Conservation (phyloP, 1,139 yeast genomes). For the Spencermartinsiella ligniputridi region DNA sequence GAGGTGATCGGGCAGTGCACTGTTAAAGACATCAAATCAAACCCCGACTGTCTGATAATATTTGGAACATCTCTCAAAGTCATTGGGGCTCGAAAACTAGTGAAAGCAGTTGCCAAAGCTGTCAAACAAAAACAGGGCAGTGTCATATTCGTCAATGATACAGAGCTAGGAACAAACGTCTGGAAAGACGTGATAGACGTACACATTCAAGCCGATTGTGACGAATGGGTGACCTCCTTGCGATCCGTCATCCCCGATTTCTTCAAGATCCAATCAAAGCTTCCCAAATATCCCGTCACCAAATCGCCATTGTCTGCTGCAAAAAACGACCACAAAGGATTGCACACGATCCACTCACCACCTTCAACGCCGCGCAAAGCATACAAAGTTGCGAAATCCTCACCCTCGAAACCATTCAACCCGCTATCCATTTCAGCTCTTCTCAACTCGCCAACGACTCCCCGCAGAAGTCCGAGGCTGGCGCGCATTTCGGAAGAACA, state of each 20-base stretch:
- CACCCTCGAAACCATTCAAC: background rate
- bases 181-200: constrained; percentile 65
- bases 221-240: constrained; percentile 62
- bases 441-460: background rate
- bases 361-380: constrained; percentile 15
- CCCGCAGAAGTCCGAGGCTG: background rate
- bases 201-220: constrained; percentile 78
- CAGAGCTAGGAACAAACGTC: constrained; percentile 29
- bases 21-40: constrained; percentile 47
- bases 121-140: constrained; percentile 57
- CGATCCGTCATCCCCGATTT: constrained; percentile 52
- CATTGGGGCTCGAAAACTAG: constrained; percentile 65
- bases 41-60: constrained; percentile 62
- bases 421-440: background rate
- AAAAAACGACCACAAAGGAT: background rate
- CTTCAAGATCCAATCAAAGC: constrained; percentile 51
- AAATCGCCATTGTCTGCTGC: background rate
- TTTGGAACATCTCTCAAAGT: constrained; percentile 77
- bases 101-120: constrained; percentile 51
- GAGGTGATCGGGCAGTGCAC: constrained; percentile 60
- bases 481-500: background rate
- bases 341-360: constrained; percentile 13
- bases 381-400: background rate
- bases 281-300: background rate
- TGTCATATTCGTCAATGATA: constrained; percentile 60